Conservation (phyloP, 768 basidiomycete genomes). For the Amanita pallidorosea region DNA sequence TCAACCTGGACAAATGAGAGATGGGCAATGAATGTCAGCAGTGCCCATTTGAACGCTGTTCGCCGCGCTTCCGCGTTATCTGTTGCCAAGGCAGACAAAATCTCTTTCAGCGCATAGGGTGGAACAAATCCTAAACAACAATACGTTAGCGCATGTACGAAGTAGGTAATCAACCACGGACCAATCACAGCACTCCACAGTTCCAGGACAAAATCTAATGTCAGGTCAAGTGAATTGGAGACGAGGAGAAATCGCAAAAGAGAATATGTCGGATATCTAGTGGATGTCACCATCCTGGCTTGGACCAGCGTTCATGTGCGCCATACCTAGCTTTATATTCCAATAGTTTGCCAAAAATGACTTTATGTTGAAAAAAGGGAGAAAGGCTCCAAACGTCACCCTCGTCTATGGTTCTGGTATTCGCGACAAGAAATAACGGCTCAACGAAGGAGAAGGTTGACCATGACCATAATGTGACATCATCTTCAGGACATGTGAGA, state of each 20-base stretch:
- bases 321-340: constrained; percentile 34
- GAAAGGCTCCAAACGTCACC: constrained; percentile 54
- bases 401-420: constrained; percentile 35
- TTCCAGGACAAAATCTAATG: constrained; percentile 46
- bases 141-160: not conserved
- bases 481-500: constrained; percentile 54
- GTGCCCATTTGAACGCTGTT: constrained; percentile 47
- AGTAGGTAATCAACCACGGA: constrained; percentile 13
- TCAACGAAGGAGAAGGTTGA: constrained; percentile 52
- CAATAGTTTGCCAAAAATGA: constrained; percentile 53
- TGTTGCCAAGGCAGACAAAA: constrained; percentile 38
- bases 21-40: constrained; percentile 49
- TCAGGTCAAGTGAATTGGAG: constrained; percentile 61
- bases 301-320: constrained; percentile 5
- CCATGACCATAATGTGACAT: constrained; percentile 57
- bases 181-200: constrained; percentile 50
- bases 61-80: constrained; percentile 28
- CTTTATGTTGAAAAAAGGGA: constrained; percentile 58
- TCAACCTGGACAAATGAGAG: constrained; percentile 61
- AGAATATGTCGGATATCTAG: constrained; percentile 43
- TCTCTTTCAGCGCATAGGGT: constrained; percentile 53
- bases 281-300: not conserved
- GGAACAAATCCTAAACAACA: constrained; percentile 46
- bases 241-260: constrained; percentile 50
- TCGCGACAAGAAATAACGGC: constrained; percentile 46